Evolutionary conservation across 495 filamentous ascomycete genomes (phyloP), one percentile per base, ranked within the genome.

Genomic region (Hypoxylon cercidicola): DNA sequence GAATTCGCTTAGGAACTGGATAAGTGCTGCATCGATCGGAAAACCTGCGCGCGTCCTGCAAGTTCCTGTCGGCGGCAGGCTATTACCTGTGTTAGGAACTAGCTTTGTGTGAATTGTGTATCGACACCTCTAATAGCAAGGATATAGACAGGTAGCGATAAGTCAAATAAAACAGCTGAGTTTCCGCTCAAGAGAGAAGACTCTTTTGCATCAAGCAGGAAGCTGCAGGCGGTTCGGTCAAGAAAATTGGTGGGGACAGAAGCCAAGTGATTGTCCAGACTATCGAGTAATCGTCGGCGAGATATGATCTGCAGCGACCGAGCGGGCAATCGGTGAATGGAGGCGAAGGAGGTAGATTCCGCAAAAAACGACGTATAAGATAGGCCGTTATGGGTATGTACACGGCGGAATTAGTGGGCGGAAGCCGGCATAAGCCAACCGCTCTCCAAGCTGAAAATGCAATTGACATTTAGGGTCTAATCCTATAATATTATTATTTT

Each of bases 361-460:
- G 60, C 47, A 51, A 12, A 56, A 39, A 51, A 28, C 23, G 46
- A 62, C 47, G 37, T 55, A 63, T 68, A 63, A 59, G 44, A 68
- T 3, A 39, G 34, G 12, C 45, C 32, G 43, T 51, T 60, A 68
- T 59, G 59, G 54, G 50, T 57, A 35, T 58, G 50, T 57, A 35
- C 54, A 32, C 54, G 46, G 25, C 46, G 34, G 55, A 21, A 45
- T 51, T 58, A 48, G 20, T 52, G 11, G 12, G 45, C 64, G 60
- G 64, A 30, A 68, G 23, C 50, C 65, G 65, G 55, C 48, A 60
- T 60, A 45, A 30, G 34, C 21, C 48, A 54, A 64, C 59, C 64
- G 59, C 25, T 32, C 13, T 28, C 30, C 35, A 58, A 54, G 47
- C 34, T 55, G 43, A 58, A 20, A 58, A 20, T 7, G 40, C 6